Conservation (phyloP, 768 basidiomycete genomes). For the Nidularia sp. region DNA sequence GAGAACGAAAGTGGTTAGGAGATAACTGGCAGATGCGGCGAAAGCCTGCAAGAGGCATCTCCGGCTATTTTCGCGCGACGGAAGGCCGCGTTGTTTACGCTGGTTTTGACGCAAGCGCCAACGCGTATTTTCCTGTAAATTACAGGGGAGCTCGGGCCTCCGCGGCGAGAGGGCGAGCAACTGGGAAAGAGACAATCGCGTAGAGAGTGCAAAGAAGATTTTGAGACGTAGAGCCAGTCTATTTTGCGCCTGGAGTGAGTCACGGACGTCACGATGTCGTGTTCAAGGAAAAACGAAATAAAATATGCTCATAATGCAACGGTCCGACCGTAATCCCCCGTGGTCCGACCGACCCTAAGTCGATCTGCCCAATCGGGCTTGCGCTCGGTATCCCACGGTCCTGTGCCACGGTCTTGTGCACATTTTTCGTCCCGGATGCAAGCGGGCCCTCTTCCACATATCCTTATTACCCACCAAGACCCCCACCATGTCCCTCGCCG, state of each 20-base stretch:
- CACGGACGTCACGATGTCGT: not conserved
- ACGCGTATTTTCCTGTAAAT: not conserved
- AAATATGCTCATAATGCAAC: not conserved
- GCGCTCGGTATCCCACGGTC: no score
- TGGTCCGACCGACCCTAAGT: no score
- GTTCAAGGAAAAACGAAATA: not conserved
- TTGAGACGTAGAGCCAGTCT: not conserved
- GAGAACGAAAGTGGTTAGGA: slow-evolving; percentile 22
- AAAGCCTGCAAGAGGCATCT: slow-evolving; percentile 11
- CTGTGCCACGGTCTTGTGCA: no score
- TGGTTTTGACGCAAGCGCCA: slow-evolving; percentile 1
- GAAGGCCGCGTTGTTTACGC: slow-evolving; percentile 10
- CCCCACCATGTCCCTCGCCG: slow-evolving; percentile 43
- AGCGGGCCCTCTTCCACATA: no score
- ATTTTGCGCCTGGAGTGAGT: not conserved
- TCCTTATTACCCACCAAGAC: no score
- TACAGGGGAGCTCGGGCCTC: not conserved
- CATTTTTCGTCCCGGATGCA: no score
- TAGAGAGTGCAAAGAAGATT: not conserved
- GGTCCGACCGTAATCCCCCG: no score
- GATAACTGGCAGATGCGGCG: slow-evolving; percentile 24
- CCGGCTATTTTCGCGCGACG: slow-evolving; percentile 7
- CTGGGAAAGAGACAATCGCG: not conserved
- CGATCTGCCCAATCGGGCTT: no score
- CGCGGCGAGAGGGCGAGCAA: not conserved